Percentiles rank a stretch among this genome's conserved stretches.
Evolutionary conservation across 78 protist species (phyloP).

Genomic region (Monosiga brevicollis): DNA sequence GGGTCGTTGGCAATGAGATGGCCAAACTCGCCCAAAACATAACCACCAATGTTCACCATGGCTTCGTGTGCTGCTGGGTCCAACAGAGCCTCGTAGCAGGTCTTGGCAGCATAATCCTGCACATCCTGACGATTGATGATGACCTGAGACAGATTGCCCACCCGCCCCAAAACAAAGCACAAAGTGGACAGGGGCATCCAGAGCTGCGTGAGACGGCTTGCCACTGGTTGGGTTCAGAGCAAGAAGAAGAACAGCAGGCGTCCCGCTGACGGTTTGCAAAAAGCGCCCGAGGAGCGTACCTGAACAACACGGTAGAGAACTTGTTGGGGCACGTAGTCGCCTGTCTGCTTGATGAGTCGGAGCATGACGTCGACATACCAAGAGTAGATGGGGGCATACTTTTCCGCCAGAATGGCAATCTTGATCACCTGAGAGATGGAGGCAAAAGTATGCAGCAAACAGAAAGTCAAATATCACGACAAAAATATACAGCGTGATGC

Average conservation of each 20-base stretch:
- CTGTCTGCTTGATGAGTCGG: conserved; percentile 68
- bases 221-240: not conserved
- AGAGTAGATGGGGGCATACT: conserved; percentile 56
- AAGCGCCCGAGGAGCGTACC: too few relatives aligned
- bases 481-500: too few relatives aligned
- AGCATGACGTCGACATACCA: conserved; percentile 91
- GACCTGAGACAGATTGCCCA: conserved; percentile 47
- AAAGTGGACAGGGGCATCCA: not conserved
- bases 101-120: conserved; percentile 78
- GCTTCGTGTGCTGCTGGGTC: conserved; percentile 61
- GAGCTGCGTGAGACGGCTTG: not conserved
- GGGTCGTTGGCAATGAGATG: conserved; percentile 63
- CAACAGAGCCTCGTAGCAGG: conserved; percentile 23
- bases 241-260: not conserved
- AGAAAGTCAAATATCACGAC: too few relatives aligned
- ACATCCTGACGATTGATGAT: conserved; percentile 79
- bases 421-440: too few relatives aligned
- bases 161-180: too few relatives aligned
- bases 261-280: too few relatives aligned
- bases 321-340: conserved; percentile 81
- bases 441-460: too few relatives aligned
- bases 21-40: conserved; percentile 93
- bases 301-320: conserved; percentile 92
- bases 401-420: conserved; percentile 93
- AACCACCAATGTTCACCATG: conserved; percentile 69